These are phyloP conservation scores for Carex parvula DNA, from an alignment of 176 grass and related monocot genomes.

Conservation along the genomic window DNA sequence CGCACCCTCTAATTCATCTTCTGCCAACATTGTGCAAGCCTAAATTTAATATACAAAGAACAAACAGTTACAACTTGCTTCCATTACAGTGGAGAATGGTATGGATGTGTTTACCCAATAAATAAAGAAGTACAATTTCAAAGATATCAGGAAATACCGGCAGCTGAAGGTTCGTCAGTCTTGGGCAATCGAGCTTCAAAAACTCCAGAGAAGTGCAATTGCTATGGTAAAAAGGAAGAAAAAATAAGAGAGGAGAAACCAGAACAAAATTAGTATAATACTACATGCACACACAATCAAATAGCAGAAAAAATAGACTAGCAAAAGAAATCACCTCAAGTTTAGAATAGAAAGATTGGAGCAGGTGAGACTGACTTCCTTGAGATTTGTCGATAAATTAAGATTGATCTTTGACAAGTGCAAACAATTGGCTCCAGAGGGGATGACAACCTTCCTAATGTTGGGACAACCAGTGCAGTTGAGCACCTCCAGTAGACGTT, in stretches of 20 bases:
- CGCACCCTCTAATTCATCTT: conserved; percentile 83
- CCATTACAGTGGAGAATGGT: neutral
- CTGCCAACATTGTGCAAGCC: conserved; percentile 85
- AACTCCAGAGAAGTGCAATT: conserved; percentile 80
- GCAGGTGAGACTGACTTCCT: conserved; percentile 86
- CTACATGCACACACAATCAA: neutral
- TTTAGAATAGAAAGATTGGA: conserved; percentile 68
- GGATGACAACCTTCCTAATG: conserved; percentile 80
- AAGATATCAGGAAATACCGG: conserved; percentile 41
- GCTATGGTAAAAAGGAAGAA: conserved; percentile 38
- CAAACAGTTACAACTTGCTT: neutral
- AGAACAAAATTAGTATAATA: neutral
- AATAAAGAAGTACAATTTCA: neutral
- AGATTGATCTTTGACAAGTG: conserved; percentile 88
- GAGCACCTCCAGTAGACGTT: conserved; percentile 70
- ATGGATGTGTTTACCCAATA: neutral
- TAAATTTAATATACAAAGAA: conserved; percentile 27
- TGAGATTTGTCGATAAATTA: conserved; percentile 83
- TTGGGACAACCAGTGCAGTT: conserved; percentile 94
- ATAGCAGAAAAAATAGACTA: conserved; percentile 14
- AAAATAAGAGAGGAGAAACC: neutral
- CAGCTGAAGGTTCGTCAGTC: conserved; percentile 73
- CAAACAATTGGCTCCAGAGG: conserved; percentile 56
- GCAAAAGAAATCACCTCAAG: conserved; percentile 54
- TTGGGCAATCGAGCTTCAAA: conserved; percentile 93